These are phyloP conservation scores for Lichtheimia ramosa DNA, from an alignment of 371 early-diverging fungal species.

Conservation along the genomic window DNA sequence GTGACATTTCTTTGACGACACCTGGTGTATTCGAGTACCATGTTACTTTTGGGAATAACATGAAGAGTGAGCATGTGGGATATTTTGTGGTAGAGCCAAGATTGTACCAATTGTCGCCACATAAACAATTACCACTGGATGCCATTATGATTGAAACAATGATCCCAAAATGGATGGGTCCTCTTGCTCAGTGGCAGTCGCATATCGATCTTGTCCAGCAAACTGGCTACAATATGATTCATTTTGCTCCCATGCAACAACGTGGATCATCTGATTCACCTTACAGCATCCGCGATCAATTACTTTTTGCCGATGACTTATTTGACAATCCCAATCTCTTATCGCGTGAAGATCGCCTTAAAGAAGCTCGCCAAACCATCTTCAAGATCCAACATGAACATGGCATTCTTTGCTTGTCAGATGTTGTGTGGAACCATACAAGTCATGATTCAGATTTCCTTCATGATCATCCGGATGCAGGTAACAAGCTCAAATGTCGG, in stretches of 20 bases:
- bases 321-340: conserved; percentile 55
- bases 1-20: conserved; percentile 63
- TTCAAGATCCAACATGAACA: conserved; percentile 57
- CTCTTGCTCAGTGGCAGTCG: conserved; percentile 73
- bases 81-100: conserved; percentile 90
- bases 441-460: conserved; percentile 89
- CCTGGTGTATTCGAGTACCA: conserved; percentile 91
- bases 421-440: conserved; percentile 98
- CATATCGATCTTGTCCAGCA: conserved; percentile 69
- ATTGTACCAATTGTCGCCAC: conserved; percentile 35
- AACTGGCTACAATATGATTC: conserved; percentile 94
- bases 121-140: conserved; percentile 61
- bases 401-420: conserved; percentile 81
- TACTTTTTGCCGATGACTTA: conserved; percentile 80
- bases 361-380: conserved; percentile 55
- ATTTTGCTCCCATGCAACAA: conserved; percentile 92
- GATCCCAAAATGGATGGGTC: conserved; percentile 95
- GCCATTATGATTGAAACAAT: conserved; percentile 85
- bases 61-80: conserved; percentile 35
- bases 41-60: conserved; percentile 57
- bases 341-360: conserved; percentile 58
- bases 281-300: conserved; percentile 92
- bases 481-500: conserved; percentile 30
- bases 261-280: conserved; percentile 93
- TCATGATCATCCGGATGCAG: conserved; percentile 93